A percentile compares a stretch with the other conserved stretches of the same genome.
phyloP scores from a whole-genome alignment of 2,329 filamentous ascomycete species.

The Bertia moriformis region DNA sequence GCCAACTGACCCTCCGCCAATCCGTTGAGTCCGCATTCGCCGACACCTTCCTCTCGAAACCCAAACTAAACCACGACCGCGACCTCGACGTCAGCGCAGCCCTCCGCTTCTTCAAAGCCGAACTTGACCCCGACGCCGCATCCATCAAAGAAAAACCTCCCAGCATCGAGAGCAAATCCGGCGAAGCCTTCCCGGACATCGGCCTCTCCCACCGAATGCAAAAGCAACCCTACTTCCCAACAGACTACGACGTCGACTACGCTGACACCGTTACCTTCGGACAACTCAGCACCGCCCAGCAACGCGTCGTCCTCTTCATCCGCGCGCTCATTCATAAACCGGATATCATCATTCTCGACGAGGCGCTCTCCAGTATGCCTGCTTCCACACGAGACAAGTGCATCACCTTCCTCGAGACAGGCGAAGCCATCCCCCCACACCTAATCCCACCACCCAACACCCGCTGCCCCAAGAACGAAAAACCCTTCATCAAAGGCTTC shows the following conservation, averaged over 20 bases:
- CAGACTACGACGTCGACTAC: conserved; percentile 3
- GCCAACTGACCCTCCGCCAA: conserved; percentile 34
- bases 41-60: conserved; percentile 44
- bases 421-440: not conserved
- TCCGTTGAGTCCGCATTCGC: conserved; percentile 47
- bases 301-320: conserved; percentile 48
- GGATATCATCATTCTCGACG: conserved; percentile 42
- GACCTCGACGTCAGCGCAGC: conserved; percentile 31
- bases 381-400: conserved; percentile 41
- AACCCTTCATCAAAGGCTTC: not conserved
- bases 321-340: conserved; percentile 39
- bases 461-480: not conserved
- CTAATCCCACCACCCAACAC: too few species aligned
- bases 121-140: conserved; percentile 3
- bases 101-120: conserved; percentile 42
- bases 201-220: not conserved
- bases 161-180: conserved; percentile 4
- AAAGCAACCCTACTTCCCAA: conserved; percentile 4
- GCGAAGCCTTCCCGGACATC: not conserved
- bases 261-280: conserved; percentile 24
- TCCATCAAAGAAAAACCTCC: conserved; percentile 5
- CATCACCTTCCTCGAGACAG: conserved; percentile 32
- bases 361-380: conserved; percentile 42
- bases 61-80: conserved; percentile 27
- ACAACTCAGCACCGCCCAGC: conserved; percentile 35